These are phyloP conservation scores for Magnolia officinalis DNA, from an alignment of 164 flowering plant species.

Conservation along the genomic window DNA sequence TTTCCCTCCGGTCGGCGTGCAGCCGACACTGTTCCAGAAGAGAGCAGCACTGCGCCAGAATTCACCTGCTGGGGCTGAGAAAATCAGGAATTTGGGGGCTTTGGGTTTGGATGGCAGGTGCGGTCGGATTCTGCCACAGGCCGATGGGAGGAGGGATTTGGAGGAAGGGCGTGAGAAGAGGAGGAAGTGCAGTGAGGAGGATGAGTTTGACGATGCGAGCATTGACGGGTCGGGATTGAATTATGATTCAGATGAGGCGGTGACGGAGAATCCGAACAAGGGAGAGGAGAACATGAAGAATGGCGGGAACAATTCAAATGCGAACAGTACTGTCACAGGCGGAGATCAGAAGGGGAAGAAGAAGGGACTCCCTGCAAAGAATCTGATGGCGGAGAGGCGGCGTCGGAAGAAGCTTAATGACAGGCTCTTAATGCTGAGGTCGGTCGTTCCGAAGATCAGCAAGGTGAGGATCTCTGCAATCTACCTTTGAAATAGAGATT, in stretches of 20 bases:
- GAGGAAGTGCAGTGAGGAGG: slow-evolving; percentile 39
- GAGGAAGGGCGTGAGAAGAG: slow-evolving; percentile 29
- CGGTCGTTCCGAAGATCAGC: slow-evolving; percentile 93
- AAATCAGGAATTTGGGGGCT: not conserved
- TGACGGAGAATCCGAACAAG: slow-evolving; percentile 21
- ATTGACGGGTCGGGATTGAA: slow-evolving; percentile 59
- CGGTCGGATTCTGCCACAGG: not conserved
- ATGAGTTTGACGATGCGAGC: slow-evolving; percentile 55
- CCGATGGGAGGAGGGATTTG: slow-evolving; percentile 17
- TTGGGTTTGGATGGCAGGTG: not conserved
- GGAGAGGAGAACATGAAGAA: slow-evolving; percentile 29
- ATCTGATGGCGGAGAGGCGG: slow-evolving; percentile 94
- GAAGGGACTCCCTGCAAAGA: slow-evolving; percentile 90
- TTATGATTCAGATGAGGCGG: slow-evolving; percentile 73
- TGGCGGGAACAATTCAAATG: slow-evolving; percentile 37
- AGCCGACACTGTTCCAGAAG: slow-evolving; percentile 68
- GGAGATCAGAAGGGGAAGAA: slow-evolving; percentile 84
- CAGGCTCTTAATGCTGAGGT: slow-evolving; percentile 89
- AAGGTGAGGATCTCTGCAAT: slow-evolving; percentile 42
- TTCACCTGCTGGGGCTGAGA: slow-evolving; percentile 9
- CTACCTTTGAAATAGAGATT: not conserved
- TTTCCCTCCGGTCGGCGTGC: slow-evolving; percentile 50
- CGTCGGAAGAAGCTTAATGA: slow-evolving; percentile 94
- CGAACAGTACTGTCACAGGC: slow-evolving; percentile 49
- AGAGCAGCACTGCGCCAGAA: slow-evolving; percentile 65